Base-by-base conservation (phyloP, 768 basidiomycete genomes). In the Phylloporus arenicola region DNA sequence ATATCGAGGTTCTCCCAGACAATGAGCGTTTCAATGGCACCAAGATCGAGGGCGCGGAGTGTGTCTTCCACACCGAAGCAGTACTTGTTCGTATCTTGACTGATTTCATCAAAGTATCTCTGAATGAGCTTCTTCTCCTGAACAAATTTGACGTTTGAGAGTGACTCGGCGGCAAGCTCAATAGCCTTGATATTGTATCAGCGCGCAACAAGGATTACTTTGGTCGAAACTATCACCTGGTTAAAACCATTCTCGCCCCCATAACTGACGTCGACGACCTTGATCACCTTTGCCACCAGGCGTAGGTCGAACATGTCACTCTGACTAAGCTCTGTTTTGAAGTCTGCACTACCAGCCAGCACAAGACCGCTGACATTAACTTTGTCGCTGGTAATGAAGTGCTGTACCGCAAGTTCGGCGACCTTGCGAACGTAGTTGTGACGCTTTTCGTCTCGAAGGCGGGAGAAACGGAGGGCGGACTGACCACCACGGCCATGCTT, bases 381-480 rank as follows among this genome's bases (percentile, higher is more conserved):
- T 69, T 94, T 97, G 76, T 99, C 96, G 69, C 83, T 86, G 50
- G 92, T 91, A 69, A 99, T 96, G 67, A 91, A 99, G 71, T 97
- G 92, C 70, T 97, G 94, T 24, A 98, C 96, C 6, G 96, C 93
- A 52, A 81, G 78, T 71, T 99, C 96, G 45, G 94, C 93, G 51
- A 99, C 96, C 72, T 99, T 99, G 62, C 96, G 88, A 45, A 99
- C 95, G 69, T 99, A 99, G 73, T 98, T 99, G 84, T 98, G 94
- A 42, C 96, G 85, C 70, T 96, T 96, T 75, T 99, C 96, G 69
- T 97, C 96, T 64, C 96, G 88, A 44, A 99, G 82, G 77, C 96
- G 95, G 35, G 95, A 91, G 83, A 99, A 99, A 88, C 96, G 96
- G 39, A 98, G 81, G 22, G 96, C 96, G 48, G 96, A 98, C 72